Percentiles rank a stretch among this genome's conserved stretches.
phyloP scores from a whole-genome alignment of 208 protist genomes.

The Herpetomonas muscarum region DNA sequence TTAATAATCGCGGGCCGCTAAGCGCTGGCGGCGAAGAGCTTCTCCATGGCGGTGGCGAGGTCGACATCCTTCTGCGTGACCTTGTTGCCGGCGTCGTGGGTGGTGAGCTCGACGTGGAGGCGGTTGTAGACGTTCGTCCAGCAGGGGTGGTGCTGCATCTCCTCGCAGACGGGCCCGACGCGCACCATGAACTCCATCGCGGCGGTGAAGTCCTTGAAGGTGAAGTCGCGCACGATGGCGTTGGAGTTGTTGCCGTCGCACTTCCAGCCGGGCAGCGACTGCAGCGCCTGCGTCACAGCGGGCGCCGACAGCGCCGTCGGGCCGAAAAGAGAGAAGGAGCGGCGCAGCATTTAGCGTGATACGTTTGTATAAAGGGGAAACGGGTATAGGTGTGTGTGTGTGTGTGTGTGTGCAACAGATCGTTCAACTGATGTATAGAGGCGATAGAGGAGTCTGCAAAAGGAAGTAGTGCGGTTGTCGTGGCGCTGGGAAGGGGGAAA shows the following conservation, averaged over 20 bases:
- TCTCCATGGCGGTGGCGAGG: slow-evolving; percentile 62
- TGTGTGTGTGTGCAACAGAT: neutral
- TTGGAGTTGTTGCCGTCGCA: slow-evolving; percentile 33
- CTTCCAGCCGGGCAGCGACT: slow-evolving; percentile 66
- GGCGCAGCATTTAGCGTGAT: slow-evolving; percentile 16
- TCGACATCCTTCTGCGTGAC: slow-evolving; percentile 81
- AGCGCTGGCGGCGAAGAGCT: slow-evolving; percentile 25
- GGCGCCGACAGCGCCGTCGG: slow-evolving; percentile 50
- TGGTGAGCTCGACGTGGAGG: slow-evolving; percentile 89
- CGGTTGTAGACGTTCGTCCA: slow-evolving; percentile 96
- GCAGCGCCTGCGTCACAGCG: slow-evolving; percentile 84
- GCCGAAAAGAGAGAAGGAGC: neutral
- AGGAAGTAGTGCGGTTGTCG: neutral
- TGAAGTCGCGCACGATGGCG: slow-evolving; percentile 60
- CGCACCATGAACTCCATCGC: slow-evolving; percentile 91
- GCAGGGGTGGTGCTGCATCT: slow-evolving; percentile 92
- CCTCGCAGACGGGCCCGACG: slow-evolving; percentile 74
- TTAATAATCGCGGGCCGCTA: too few species aligned
- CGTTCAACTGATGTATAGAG: neutral
- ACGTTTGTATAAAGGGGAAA: neutral
- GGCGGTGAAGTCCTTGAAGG: slow-evolving; percentile 86
- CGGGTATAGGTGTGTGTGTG: neutral
- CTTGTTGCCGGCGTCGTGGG: slow-evolving; percentile 89
- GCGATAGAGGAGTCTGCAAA: neutral
- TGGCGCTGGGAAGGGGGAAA: neutral